A percentile compares a stretch with the other conserved stretches of the same genome.
phyloP scores from a whole-genome alignment of 2,329 filamentous ascomycete genomes.

The Xylariaceae sp. region DNA sequence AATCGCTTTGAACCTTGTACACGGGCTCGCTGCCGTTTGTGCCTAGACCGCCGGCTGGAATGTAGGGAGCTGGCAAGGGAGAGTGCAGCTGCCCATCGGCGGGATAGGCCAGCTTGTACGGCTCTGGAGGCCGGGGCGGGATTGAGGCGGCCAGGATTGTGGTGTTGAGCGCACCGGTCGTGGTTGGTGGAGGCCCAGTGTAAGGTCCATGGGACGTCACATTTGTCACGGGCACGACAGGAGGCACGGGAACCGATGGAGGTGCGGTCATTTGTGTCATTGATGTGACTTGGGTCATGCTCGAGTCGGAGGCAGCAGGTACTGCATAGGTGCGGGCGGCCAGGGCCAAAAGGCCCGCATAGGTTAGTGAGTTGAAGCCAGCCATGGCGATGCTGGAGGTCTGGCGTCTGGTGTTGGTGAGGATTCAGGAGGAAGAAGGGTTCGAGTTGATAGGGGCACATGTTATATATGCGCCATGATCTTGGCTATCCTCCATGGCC shows the following conservation, averaged over 20 bases:
- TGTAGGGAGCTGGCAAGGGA: conserved; percentile 66
- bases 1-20: conserved; percentile 74
- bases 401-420: background rate
- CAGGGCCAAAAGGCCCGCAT: conserved; percentile 16
- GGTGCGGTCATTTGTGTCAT: conserved; percentile 34
- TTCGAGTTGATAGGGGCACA: background rate
- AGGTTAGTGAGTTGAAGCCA: background rate
- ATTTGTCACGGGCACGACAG: conserved; percentile 42
- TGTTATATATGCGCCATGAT: conserved; percentile 4
- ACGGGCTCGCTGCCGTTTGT: conserved; percentile 73
- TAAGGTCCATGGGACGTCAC: conserved; percentile 65
- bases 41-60: conserved; percentile 66
- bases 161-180: conserved; percentile 62
- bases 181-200: conserved; percentile 57
- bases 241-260: conserved; percentile 23
- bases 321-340: conserved; percentile 26
- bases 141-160: conserved; percentile 54
- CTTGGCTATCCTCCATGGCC: background rate
- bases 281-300: too few relatives aligned
- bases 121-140: conserved; percentile 50
- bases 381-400: conserved; percentile 3
- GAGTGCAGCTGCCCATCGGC: conserved; percentile 63
- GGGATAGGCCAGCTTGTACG: conserved; percentile 64
- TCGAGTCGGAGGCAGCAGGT: conserved; percentile 33
- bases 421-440: background rate